Evolutionary conservation across 768 basidiomycete species (phyloP).

Genomic region (Pulveroboletus sp.): DNA sequence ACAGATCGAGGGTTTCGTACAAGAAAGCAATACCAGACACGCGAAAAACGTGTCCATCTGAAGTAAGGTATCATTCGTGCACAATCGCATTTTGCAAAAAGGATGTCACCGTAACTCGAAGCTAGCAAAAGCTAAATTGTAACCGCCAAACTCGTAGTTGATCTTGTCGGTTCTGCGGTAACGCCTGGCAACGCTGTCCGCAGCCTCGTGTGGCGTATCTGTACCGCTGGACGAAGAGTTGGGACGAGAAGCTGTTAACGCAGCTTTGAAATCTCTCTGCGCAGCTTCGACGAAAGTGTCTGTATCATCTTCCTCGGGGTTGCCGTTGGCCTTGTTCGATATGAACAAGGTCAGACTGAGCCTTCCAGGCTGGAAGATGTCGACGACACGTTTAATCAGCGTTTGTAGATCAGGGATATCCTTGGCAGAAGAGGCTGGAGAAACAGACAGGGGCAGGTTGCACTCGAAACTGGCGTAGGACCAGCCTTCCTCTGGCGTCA

Average conservation of each 20-base stretch:
- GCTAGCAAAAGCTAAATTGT: slow-evolving; percentile 86
- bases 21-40: slow-evolving; percentile 19
- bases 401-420: slow-evolving; percentile 71
- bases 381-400: slow-evolving; percentile 83
- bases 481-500: slow-evolving; percentile 97
- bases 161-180: slow-evolving; percentile 94
- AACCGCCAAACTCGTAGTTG: slow-evolving; percentile 94
- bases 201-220: slow-evolving; percentile 13
- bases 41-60: slow-evolving; percentile 19
- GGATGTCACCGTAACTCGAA: slow-evolving; percentile 54
- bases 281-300: slow-evolving; percentile 64
- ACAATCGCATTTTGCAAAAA: slow-evolving; percentile 8
- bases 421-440: slow-evolving; percentile 27
- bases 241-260: slow-evolving; percentile 41
- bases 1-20: slow-evolving; percentile 3
- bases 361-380: slow-evolving; percentile 87
- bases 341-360: slow-evolving; percentile 90
- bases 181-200: slow-evolving; percentile 23
- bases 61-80: slow-evolving; percentile 19
- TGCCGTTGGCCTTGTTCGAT: slow-evolving; percentile 53
- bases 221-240: slow-evolving; percentile 19
- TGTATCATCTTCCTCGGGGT: slow-evolving; percentile 41
- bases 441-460: slow-evolving; percentile 71
- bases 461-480: slow-evolving; percentile 99
- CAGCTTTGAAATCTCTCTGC: slow-evolving; percentile 68